Evolutionary conservation across 148 eudicot species (phyloP).

Genomic region (Chenopodium suecicum): DNA sequence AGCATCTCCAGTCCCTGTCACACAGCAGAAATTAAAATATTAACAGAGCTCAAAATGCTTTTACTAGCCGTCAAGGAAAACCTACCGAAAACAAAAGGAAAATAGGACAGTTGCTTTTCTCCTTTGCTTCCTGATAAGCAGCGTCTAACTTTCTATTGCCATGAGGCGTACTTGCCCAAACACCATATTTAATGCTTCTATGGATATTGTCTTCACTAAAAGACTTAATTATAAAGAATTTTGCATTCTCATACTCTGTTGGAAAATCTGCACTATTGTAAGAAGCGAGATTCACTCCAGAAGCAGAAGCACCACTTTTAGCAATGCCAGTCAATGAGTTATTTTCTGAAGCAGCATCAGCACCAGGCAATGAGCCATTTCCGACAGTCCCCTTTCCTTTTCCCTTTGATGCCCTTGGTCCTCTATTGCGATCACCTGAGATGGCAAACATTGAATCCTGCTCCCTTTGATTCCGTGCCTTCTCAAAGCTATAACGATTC

Average conservation of each 20-base stretch:
- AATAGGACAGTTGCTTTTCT: slow-evolving; percentile 65
- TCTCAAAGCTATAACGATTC: slow-evolving; percentile 50
- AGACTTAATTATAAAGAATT: slow-evolving; percentile 88
- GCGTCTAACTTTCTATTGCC: slow-evolving; percentile 92
- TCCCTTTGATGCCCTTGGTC: slow-evolving; percentile 84
- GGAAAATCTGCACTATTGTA: slow-evolving; percentile 69
- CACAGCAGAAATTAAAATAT: background rate
- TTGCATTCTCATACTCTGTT: slow-evolving; percentile 75
- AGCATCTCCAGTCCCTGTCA: background rate
- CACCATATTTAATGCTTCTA: slow-evolving; percentile 81
- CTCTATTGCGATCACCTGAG: slow-evolving; percentile 81
- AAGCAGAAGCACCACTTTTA: slow-evolving; percentile 50
- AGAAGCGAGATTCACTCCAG: slow-evolving; percentile 43
- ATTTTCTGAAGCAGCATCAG: slow-evolving; percentile 32
- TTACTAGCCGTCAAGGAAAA: slow-evolving; percentile 11
- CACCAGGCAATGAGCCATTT: slow-evolving; percentile 30
- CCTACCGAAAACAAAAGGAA: slow-evolving; percentile 93
- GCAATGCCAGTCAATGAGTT: slow-evolving; percentile 32
- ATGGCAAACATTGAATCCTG: slow-evolving; percentile 50
- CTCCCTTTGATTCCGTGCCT: slow-evolving; percentile 68
- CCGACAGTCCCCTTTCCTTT: slow-evolving; percentile 53
- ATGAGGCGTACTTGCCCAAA: slow-evolving; percentile 96
- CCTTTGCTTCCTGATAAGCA: slow-evolving; percentile 80
- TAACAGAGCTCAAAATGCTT: background rate
- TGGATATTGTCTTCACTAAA: slow-evolving; percentile 97